Evolutionary conservation across 2,329 filamentous ascomycete genomes (phyloP), one percentile per base, ranked within the genome.

Genomic region (Phoma sp.): DNA sequence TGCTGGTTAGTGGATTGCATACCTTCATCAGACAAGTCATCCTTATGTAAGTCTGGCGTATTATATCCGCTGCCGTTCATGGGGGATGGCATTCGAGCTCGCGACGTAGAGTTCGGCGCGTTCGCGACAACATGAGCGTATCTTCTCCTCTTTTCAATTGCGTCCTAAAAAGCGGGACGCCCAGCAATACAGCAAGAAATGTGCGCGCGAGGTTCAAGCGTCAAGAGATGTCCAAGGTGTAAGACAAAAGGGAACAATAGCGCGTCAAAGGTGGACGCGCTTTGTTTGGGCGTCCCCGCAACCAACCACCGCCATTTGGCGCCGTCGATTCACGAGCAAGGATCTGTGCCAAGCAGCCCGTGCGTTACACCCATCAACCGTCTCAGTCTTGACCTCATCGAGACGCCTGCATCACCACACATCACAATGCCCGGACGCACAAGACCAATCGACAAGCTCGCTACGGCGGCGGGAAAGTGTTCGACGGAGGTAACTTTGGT

Each of bases 401-500:
- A 45, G 34, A 40, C 34, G 15, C 21, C 25, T 43, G 51, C 39
- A 45, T 49, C 43, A 49, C 18, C n/a, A 39, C 53, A 57, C 38
- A 50, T 21, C 49, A 62, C 37, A 11, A 74, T 74, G 71, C 66
- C 71, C 5, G 64, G 54, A 32, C 64, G 81, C 59, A 83, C 80
- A 53, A 80, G 87, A 57, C 88, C 88, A 18, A 85, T 91, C 59
- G 86, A 90, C 68, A 89, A 87, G 61, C 83, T 91, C 66, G 87
- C 87, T 14, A 79, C 83, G 57, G 86, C 87, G 1, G 82, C 83
- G 14, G 84, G 82, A 14, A 87, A 87, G 74, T 91, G 88, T 74
- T 84, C 85, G 7, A 76, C 79, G 43, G 87, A 91, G 80, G 87
- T 89, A 74, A 32, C 74, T 67, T 15, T 18, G 33, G 25, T 18